Percentiles rank a stretch among this genome's conserved stretches.
Evolutionary conservation across 331 rosid species (phyloP).

Genomic region (Cydonia oblonga): DNA sequence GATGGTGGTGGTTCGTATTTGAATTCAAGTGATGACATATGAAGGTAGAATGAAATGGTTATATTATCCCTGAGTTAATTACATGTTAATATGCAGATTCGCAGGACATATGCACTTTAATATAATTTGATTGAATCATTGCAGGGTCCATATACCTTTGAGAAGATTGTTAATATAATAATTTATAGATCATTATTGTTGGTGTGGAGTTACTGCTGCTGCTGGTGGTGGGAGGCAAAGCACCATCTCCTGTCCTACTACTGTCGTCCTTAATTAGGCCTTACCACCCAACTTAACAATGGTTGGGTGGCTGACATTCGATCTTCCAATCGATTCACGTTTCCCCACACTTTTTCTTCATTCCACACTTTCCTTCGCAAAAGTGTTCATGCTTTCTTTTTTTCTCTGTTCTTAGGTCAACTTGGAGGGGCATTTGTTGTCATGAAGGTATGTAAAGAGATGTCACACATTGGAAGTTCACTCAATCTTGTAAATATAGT

Average conservation of each 20-base stretch:
- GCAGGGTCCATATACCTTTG: background rate
- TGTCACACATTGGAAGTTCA: too few relatives aligned
- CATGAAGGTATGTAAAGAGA: background rate
- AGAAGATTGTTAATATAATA: background rate
- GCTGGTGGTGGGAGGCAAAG: background rate
- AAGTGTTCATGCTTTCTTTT: background rate
- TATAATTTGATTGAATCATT: background rate
- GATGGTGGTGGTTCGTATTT: too few relatives aligned
- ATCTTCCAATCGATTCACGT: background rate
- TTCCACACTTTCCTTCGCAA: background rate
- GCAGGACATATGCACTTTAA: background rate
- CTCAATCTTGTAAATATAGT: background rate
- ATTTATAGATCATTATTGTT: background rate
- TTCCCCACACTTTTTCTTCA: background rate
- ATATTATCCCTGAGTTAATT: background rate
- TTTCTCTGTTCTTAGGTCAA: background rate
- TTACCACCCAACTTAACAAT: background rate
- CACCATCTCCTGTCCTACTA: background rate
- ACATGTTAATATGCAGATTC: background rate
- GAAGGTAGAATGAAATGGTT: background rate
- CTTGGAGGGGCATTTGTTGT: background rate
- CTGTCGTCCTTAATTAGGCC: background rate
- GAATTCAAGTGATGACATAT: background rate
- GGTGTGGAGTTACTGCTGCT: background rate
- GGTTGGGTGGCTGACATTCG: background rate